These are phyloP conservation scores for Lenzites betulinus DNA, from an alignment of 768 basidiomycete genomes.

Conservation along the genomic window DNA sequence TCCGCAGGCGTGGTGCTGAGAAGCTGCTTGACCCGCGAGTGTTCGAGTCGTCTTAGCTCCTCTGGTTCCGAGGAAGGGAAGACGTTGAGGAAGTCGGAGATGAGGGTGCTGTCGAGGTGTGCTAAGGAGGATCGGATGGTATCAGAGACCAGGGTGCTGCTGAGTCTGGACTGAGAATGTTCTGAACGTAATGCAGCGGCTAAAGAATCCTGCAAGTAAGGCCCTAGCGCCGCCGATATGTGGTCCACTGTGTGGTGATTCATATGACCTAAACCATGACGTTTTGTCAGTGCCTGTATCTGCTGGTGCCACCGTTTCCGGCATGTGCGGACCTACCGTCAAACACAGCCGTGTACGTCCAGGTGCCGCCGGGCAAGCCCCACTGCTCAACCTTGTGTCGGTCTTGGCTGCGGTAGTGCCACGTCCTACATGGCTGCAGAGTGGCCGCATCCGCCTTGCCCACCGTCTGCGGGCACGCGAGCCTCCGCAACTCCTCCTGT, in stretches of 20 bases:
- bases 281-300: background rate
- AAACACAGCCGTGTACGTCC: conserved; percentile 49
- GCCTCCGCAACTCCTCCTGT: conserved; percentile 40
- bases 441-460: conserved; percentile 41
- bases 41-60: conserved; percentile 43
- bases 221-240: conserved; percentile 42
- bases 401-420: conserved; percentile 43
- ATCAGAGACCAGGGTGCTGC: conserved; percentile 41
- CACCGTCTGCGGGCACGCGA: conserved; percentile 39
- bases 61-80: conserved; percentile 57
- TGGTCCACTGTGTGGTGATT: conserved; percentile 51
- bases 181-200: conserved; percentile 35
- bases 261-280: conserved; percentile 43
- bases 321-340: conserved; percentile 38
- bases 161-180: conserved; percentile 23
- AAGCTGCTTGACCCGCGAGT: conserved; percentile 55
- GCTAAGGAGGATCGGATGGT: conserved; percentile 41
- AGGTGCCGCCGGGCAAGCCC: conserved; percentile 42
- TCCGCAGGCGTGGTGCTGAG: conserved; percentile 52
- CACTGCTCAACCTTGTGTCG: conserved; percentile 43
- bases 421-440: conserved; percentile 45
- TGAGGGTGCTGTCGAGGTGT: conserved; percentile 45
- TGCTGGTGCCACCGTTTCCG: background rate
- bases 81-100: conserved; percentile 44
- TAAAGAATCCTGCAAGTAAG: conserved; percentile 42